Evolutionary conservation across 139 green algal genomes (phyloP), one percentile per base, ranked within the genome.

Genomic region (Mychonastes homosphaera): DNA sequence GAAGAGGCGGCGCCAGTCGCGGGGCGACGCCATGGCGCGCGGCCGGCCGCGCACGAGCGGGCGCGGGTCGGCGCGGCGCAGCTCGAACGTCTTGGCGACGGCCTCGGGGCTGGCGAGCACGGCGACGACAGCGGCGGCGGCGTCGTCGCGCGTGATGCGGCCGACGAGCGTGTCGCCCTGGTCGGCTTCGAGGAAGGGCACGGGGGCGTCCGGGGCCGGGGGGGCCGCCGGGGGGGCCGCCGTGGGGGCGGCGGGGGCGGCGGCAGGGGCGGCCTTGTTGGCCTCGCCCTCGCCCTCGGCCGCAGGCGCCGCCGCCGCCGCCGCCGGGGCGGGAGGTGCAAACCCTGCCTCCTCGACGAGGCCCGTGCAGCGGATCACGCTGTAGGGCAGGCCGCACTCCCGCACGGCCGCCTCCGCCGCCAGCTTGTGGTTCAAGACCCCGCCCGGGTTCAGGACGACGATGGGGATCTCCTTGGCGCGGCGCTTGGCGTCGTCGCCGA

Each of bases 341-440:
- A n/a, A n/a, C n/a, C n/a, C n/a, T n/a, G n/a, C n/a, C n/a, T n/a
- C n/a, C n/a, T n/a, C n/a, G n/a, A n/a, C n/a, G n/a, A n/a, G n/a
- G n/a, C 85, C 85, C 30, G 76, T 89, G 21, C 70, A 68, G 28
- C 87, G 69, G 28, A 95, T 63, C 34, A 95, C 67, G 4, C 60
- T 64, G 71, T 94, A 95, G 6, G 83, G 64, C 36, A 88, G 63
- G 0, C 83, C 81, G 15, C 50, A 63, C 30, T 50, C 53, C 2
- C 85, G 63, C 48, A 90, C 43, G 1, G 84, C 80, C 5, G 43
- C 71, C 70, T 92, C 83, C 0, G 80, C 85, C 45, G 52, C 56
- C 62, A 89, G 91, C 77, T 94, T 92, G 63, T 83, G 59, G 70
- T 91, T 91, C 6, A 94, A 67, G 0, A 74, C 73, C 53, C 70